Evolutionary conservation across 306 rosid genomes (phyloP).

Genomic region (Quercus aquifolioides): DNA sequence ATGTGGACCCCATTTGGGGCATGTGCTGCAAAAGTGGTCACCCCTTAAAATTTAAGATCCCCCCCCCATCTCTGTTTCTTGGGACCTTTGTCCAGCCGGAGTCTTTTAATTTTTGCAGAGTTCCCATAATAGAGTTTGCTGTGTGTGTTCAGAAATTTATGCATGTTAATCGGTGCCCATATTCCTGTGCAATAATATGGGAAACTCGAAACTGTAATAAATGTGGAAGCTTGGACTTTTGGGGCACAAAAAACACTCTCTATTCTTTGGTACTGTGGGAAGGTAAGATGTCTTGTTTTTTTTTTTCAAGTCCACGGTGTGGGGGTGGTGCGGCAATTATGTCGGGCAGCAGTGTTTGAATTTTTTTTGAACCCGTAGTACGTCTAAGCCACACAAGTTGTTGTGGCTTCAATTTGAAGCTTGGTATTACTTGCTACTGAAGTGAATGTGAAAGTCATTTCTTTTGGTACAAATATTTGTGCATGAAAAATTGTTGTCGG

Average conservation of each 20-base stretch:
- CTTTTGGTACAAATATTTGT: not conserved
- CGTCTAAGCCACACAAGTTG: not conserved
- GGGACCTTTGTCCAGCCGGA: not conserved
- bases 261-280: no score
- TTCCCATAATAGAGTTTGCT: not conserved
- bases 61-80: not conserved
- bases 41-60: not conserved
- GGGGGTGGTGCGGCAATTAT: not conserved
- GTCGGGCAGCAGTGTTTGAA: not conserved
- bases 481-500: not conserved
- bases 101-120: not conserved
- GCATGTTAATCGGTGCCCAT: not conserved
- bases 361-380: not conserved
- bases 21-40: not conserved
- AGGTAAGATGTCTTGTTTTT: not conserved
- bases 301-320: not conserved
- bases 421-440: not conserved
- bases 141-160: not conserved
- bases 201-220: not conserved
- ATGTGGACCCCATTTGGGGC: not conserved
- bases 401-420: not conserved
- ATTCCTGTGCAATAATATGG: not conserved
- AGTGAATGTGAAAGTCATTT: not conserved
- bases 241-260: no score
- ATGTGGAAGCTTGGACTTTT: no score